Evolutionary conservation across 306 rosid genomes (phyloP).

Genomic region (Hippophae rhamnoides): DNA sequence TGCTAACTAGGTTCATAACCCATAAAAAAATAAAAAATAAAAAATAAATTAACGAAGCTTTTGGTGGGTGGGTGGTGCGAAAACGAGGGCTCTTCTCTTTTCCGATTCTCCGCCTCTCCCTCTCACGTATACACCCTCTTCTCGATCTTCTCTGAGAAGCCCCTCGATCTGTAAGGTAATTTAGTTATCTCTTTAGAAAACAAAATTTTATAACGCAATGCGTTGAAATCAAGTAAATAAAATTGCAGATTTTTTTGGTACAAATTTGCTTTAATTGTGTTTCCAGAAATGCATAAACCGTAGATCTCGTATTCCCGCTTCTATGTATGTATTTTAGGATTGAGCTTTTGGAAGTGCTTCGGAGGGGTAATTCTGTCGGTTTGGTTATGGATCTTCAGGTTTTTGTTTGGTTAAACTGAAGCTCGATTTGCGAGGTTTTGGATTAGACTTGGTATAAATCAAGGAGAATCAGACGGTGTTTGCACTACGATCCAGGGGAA

Average conservation of each 20-base stretch:
- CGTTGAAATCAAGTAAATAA: slow-evolving; percentile 21
- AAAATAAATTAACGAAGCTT: slow-evolving; percentile 12
- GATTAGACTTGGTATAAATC: slow-evolving; percentile 12
- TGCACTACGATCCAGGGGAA: slow-evolving; percentile 15
- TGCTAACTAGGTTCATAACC: neutral
- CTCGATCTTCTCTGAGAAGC: slow-evolving; percentile 18
- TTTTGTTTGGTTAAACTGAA: slow-evolving; percentile 2
- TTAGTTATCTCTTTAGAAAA: neutral
- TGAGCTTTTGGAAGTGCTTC: slow-evolving; percentile 11
- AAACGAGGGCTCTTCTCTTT: slow-evolving; percentile 34
- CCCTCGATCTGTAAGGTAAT: slow-evolving; percentile 33
- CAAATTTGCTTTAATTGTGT: slow-evolving; percentile 13
- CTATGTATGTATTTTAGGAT: slow-evolving; percentile 15
- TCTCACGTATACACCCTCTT: slow-evolving; percentile 1
- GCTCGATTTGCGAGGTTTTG: slow-evolving; percentile 30
- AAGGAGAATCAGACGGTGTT: slow-evolving; percentile 6
- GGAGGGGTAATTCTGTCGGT: slow-evolving; percentile 7
- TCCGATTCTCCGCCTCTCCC: neutral
- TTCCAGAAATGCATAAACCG: slow-evolving; percentile 20
- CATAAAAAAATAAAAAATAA: neutral
- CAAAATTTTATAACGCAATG: slow-evolving; percentile 9
- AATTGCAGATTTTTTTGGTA: neutral
- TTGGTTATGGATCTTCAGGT: slow-evolving; percentile 40
- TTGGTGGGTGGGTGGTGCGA: slow-evolving; percentile 45
- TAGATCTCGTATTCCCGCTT: slow-evolving; percentile 38